phyloP scores from a whole-genome alignment of 352 stramenopile genomes.

The Phytopythium boreale region DNA sequence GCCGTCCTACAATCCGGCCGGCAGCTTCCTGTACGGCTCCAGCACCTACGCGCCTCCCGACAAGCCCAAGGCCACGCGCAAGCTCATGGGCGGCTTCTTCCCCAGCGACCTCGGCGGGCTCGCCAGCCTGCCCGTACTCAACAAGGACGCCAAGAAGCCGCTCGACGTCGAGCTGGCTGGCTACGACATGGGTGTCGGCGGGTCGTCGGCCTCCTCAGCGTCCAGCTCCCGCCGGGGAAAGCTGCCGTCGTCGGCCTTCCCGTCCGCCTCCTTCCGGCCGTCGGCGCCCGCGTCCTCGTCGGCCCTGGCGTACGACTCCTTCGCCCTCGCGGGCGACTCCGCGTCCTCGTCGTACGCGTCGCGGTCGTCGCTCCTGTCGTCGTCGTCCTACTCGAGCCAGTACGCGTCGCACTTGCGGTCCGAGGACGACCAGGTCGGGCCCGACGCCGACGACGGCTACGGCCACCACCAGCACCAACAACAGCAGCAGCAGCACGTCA shows the following conservation, averaged over 20 bases:
- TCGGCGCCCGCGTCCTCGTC: constrained; percentile 7
- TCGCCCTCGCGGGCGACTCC: constrained; percentile 8
- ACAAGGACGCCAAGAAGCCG: constrained; percentile 39
- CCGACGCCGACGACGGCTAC: constrained; percentile 16
- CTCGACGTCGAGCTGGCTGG: constrained; percentile 18
- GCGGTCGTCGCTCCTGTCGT: constrained; percentile 2
- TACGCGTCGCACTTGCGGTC: constrained; percentile 8
- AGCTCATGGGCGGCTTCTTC: constrained; percentile 40
- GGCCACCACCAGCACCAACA: constrained; percentile 23
- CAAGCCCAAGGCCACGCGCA: constrained; percentile 38
- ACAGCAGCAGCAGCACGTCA: constrained; percentile 28
- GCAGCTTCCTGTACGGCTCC: constrained; percentile 34
- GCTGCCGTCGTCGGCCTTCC: constrained; percentile 15
- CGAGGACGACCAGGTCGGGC: background rate
- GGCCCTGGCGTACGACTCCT: constrained; percentile 16
- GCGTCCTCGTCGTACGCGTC: constrained; percentile 13
- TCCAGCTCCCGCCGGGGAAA: background rate
- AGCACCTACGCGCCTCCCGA: constrained; percentile 16
- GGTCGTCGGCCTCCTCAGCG: background rate
- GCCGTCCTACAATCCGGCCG: constrained; percentile 16
- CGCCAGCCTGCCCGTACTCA: constrained; percentile 28
- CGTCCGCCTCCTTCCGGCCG: constrained; percentile 10
- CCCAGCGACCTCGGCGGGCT: constrained; percentile 17
- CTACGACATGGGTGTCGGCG: background rate
- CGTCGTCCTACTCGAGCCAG: constrained; percentile 5